Evolutionary conservation across 177 flowering plant genomes (phyloP), one percentile per base, ranked within the genome.

Genomic region (Vitis hybrid): DNA sequence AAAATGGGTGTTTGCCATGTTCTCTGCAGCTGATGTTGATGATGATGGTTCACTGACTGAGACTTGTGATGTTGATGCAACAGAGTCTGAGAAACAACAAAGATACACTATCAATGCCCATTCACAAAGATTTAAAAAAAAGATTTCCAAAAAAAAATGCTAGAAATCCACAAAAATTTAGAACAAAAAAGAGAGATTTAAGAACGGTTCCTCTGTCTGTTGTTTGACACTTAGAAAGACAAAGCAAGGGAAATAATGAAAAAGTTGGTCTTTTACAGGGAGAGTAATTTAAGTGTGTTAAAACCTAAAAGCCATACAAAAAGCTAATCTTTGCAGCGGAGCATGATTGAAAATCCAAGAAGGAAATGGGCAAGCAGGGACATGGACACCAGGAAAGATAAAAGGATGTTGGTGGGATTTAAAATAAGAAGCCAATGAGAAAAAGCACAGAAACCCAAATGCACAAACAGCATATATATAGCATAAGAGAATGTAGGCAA

Each of bases 61-160:
- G 57, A 54, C 57, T 54, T 54, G 57, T 14, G 57, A 54, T n/a
- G 57, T 54, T 54, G 57, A 54, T 54, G 17, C 57, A 15, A 54
- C 17, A 17, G 57, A 14, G 57, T 54, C 57, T 54, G 57, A 54
- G 57, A 54, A 54, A 15, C 57, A 54, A 54, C 17, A 54, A 54
- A 54, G 57, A 6, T 54, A 1, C 15, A 14, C 17, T 15, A 6
- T 54, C 8, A 15, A 14, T 54, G 12, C 57, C 8, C 57, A 12
- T 54, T 15, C 57, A 14, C 17, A 14, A 17, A 7, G 8, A 54
- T 14, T 2, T 0, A 8, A 15, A 54, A 7, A 13, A 17, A 52
- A 11, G 0, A 1, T 0, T 11, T 3, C 4, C 6, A 14, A 52
- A 11, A 14, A 14, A 14, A 11, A 54, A 5, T 13, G 15, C 15